These are phyloP conservation scores for Graphiopsis chlorocephala DNA, from an alignment of 2,329 filamentous ascomycete species.

Conservation along the genomic window DNA sequence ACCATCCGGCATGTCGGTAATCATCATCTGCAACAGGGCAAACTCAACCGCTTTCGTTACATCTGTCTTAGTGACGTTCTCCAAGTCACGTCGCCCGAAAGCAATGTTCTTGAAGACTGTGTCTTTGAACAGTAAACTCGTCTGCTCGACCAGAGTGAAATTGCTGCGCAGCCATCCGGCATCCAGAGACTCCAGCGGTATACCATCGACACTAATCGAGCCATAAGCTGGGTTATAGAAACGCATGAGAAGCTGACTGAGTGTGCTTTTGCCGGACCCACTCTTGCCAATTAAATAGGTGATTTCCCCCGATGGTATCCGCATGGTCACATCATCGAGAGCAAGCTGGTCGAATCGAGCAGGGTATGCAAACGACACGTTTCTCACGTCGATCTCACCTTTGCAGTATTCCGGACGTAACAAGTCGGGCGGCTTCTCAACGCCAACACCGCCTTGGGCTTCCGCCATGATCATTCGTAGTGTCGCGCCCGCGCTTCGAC, in stretches of 20 bases:
- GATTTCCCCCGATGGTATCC: conserved; percentile 68
- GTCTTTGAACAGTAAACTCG: conserved; percentile 77
- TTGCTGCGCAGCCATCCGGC: conserved; percentile 72
- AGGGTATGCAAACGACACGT: conserved; percentile 67
- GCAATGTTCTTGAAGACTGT: conserved; percentile 75
- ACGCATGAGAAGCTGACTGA: conserved; percentile 74
- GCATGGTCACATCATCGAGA: conserved; percentile 62
- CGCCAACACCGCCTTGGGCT: conserved; percentile 28
- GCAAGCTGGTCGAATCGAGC: conserved; percentile 60
- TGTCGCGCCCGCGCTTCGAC: conserved; percentile 67
- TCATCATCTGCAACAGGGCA: conserved; percentile 66
- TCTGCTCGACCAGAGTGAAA: conserved; percentile 78
- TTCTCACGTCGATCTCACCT: conserved; percentile 67
- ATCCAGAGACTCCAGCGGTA: conserved; percentile 61
- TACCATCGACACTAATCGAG: conserved; percentile 65
- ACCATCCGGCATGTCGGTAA: conserved; percentile 65
- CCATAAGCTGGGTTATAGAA: conserved; percentile 70
- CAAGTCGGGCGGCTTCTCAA: conserved; percentile 22
- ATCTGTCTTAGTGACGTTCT: conserved; percentile 51
- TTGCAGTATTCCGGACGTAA: conserved; percentile 44
- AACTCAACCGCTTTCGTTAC: conserved; percentile 63
- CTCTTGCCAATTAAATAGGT: conserved; percentile 82
- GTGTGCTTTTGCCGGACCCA: conserved; percentile 88
- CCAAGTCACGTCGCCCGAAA: conserved; percentile 59
- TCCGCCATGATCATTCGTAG: conserved; percentile 50